Base-by-base conservation (phyloP, 805 yeast species). In the Kodamaea nitidulidarum region DNA sequence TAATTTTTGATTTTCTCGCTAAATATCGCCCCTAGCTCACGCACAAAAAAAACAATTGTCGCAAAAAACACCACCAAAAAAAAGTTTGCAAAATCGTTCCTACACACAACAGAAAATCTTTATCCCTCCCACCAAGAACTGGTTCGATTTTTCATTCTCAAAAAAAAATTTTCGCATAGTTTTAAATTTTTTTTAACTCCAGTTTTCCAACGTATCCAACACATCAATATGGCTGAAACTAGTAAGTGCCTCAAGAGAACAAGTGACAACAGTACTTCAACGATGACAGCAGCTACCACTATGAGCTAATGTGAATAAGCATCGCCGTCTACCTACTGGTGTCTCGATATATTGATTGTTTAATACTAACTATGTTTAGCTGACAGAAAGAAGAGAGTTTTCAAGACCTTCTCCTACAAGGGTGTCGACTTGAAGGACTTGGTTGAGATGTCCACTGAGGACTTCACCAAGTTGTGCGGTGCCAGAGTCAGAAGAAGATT, bases 401-500 rank as follows among this genome's bases (percentile, higher is more conserved):
- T 90, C 84, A 88, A 84, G 81, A 78, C 95, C 78, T 90, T 90
- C 86, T 82, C 96, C 60, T 93, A 79, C 95, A 88, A 93, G 75
- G 99, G 99, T 74, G 96, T 93, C 68, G 97, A 90, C 72, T 84
- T 93, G 67, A 83, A 83, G 66, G 88, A 91, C 69, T 81, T 93
- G 68, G 78, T 91, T 69, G 93, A 85, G 73, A 77, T 91, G 81
- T 77, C 87, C 72, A 86, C 88, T 63, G 97, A 91, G 78, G 97
- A 93, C 66, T 93, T 93, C 76, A 83, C 91, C 73, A 85, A 91
- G 73, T 80, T 93, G 69, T 88, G 95, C 67, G 88, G 84, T 67
- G 95, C 99, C 66, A 88, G 99, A 80, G 96, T 91, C 69, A 91
- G 98, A 84, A 87, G 99, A 87, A 90, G 96, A 84, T 88, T 91